These are phyloP conservation scores for Diplotaxis tenuifolia DNA, from an alignment of 345 rosid species.

Conservation along the genomic window DNA sequence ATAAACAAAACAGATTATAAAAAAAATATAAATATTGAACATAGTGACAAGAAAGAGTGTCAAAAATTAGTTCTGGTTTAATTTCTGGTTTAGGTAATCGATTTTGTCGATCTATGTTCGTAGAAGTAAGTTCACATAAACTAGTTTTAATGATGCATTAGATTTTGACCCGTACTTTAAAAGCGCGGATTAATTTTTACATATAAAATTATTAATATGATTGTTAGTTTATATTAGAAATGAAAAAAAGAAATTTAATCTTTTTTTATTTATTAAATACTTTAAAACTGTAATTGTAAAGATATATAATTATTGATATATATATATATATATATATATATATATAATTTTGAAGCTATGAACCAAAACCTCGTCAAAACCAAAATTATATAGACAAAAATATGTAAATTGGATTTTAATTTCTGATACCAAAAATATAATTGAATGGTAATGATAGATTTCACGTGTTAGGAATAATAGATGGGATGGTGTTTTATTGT, in stretches of 20 bases:
- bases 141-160: neutral
- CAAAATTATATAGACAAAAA: neutral
- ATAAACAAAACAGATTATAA: too few species aligned
- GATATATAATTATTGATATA: too few species aligned
- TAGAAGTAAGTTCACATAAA: neutral
- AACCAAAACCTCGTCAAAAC: neutral
- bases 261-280: too few species aligned
- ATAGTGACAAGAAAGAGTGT: neutral
- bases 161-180: too few species aligned
- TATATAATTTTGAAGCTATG: neutral
- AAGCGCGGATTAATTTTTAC: too few species aligned
- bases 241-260: too few species aligned
- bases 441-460: too few species aligned
- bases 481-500: neutral
- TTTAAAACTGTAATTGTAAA: too few species aligned
- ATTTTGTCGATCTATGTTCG: neutral
- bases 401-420: neutral
- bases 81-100: neutral
- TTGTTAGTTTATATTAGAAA: too few species aligned
- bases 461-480: neutral
- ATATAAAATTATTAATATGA: too few species aligned
- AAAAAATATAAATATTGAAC: neutral
- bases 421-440: too few species aligned
- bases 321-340: too few species aligned
- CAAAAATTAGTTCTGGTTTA: neutral